Conservation (phyloP, 106 monocot species). For the Dendrobium chrysotoxum region DNA sequence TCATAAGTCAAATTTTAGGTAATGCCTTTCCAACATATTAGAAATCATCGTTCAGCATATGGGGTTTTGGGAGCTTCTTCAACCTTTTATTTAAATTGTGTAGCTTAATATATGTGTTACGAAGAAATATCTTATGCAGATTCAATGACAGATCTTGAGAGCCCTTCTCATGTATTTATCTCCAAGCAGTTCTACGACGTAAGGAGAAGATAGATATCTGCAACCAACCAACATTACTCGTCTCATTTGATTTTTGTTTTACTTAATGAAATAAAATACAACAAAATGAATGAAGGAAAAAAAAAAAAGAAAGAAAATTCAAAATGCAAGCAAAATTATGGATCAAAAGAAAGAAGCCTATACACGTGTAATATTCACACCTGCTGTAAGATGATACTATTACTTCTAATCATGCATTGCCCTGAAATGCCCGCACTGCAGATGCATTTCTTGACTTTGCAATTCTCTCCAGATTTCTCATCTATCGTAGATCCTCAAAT, state of each 20-base stretch:
- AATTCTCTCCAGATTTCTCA: constrained; percentile 37
- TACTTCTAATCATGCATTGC: constrained; percentile 24
- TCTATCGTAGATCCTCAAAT: constrained; percentile 54
- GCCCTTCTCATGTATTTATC: too few species aligned
- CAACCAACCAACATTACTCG: neutral
- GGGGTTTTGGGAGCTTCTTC: too few species aligned
- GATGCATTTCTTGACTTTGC: constrained; percentile 22
- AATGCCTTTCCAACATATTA: too few species aligned
- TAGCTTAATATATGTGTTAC: too few species aligned
- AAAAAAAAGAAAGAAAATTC: neutral
- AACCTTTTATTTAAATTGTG: too few species aligned
- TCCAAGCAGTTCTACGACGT: neutral
- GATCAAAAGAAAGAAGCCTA: neutral
- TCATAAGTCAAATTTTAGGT: too few species aligned
- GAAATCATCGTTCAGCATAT: too few species aligned
- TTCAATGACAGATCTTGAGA: too few species aligned
- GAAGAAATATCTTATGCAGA: too few species aligned
- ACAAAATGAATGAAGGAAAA: neutral
- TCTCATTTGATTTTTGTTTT: neutral
- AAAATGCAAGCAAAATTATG: neutral
- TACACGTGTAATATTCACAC: neutral
- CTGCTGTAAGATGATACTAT: neutral
- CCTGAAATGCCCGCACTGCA: neutral
- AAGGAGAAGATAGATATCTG: neutral
- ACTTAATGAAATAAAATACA: neutral